Base-by-base conservation (phyloP, 805 yeast species). In the Cyberlindnera lachancei region DNA sequence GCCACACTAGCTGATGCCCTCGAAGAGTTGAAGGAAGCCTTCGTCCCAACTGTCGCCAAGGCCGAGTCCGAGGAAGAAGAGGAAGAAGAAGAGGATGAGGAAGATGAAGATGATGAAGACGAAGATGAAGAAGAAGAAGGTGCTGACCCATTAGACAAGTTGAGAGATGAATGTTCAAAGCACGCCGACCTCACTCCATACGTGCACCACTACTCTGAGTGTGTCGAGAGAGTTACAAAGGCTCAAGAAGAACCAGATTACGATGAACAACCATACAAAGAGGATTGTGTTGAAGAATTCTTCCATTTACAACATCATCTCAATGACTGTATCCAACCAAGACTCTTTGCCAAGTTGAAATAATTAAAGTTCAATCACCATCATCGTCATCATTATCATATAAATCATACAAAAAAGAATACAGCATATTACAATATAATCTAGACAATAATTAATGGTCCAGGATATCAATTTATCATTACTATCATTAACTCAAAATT, bases 251-350 rank as follows among this genome's bases (percentile, higher is more conserved):
- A 84, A 55, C 81, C 73, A 47, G 94, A 68, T 49, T 88, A 90
- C 59, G 95, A 64, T 18, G 79, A 81, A 37, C 73, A 72, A 52
- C 77, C 69, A 9, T 70, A 85, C 71, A 90, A 90, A 66, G 98
- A 90, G 70, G 96, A 90, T 66, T 90, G 98, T 72, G 81, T 90
- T 41, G 97, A 90, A 66, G 98, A 90, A 66, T 90, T 83, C 63
- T 90, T 90, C 86, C 97, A 92, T 66, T 71, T 88, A 59, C 86
- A 86, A 62, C 96, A 90, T 64, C 85, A 94, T 68, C 50, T 88
- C 52, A 86, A 85, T 64, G 92, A 84, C 59, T 77, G 94, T 68
- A 86, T 80, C 58, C 86, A 94, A 42, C 95, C 95, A 64, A 80
- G 76, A 62, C 69, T 88, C 61, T 85, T 88, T 70, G 66, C 74